Conservation (phyloP, 2,329 filamentous ascomycete genomes). For the Penicillium vulpinum region DNA sequence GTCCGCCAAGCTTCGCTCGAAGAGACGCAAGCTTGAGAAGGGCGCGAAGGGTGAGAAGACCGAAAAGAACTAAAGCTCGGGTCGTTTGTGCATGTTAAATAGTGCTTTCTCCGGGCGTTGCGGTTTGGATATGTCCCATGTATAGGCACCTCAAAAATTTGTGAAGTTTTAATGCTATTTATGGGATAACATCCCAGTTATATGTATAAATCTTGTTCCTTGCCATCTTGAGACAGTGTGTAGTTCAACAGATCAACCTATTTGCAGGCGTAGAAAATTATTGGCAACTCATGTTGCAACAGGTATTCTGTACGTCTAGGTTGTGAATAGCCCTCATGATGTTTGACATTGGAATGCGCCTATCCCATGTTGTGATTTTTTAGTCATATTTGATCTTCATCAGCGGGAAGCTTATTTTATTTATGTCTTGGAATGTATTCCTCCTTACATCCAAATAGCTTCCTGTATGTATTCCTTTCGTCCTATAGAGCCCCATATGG, state of each 20-base stretch:
- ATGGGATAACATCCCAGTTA: conserved; percentile 3
- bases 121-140: conserved; percentile 28
- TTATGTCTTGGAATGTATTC: not conserved
- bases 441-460: not conserved
- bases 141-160: conserved; percentile 31
- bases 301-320: not conserved
- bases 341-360: not conserved
- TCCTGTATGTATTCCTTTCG: not conserved
- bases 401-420: not conserved
- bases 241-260: not conserved
- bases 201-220: conserved; percentile 1
- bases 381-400: no score
- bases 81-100: conserved; percentile 15
- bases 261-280: not conserved
- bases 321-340: not conserved
- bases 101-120: conserved; percentile 22
- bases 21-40: conserved; percentile 87
- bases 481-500: not conserved
- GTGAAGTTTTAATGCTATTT: conserved; percentile 16
- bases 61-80: conserved; percentile 6
- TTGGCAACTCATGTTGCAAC: not conserved
- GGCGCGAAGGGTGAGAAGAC: conserved; percentile 25
- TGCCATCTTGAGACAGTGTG: not conserved
- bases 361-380: not conserved
- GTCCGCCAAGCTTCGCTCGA: conserved; percentile 80